Evolutionary conservation across 2,329 filamentous ascomycete genomes (phyloP), one percentile per base, ranked within the genome.

Genomic region (Basipetospora chlamydospora): DNA sequence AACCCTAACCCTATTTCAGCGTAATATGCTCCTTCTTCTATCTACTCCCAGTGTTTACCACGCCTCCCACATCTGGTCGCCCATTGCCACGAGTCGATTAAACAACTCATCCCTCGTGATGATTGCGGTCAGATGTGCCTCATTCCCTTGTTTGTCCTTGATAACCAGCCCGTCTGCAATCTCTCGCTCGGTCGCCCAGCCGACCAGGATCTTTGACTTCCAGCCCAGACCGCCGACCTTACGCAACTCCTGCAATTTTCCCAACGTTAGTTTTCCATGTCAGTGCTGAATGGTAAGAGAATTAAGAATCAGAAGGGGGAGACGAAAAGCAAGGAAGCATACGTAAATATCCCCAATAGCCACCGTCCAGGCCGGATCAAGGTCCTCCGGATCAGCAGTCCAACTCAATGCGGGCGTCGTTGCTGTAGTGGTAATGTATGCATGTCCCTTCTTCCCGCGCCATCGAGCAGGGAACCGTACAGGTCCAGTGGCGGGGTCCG

Each of bases 151-250:
- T 37, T 61, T 62, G n/a, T 74, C 73, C 18, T 61, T 60, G 43
- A 88, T 71, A 44, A 82, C 65, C 44, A 92, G 46, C 0, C 81
- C 82, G 58, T 90, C 84, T 0, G 78, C 73, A 21, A 90, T 73
- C 52, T 87, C 76, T 33, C 75, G 66, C 1, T 74, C 70, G 47
- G 84, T 67, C 1, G 80, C 77, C 81, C 84, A 85, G 0, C 83
- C 82, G 1, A 90, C 80, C 2, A 90, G 67, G 34, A 90, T 58
- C 60, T 85, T 88, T 2, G 76, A 75, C 57, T 90, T 92, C 83
- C 83, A 92, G 0, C 83, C 82, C 25, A 87, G 63, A 0, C 84
- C 84, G 4, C 84, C 83, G 2, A 87, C 61, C 57, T 92, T 92
- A 53, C 76, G 80, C 37, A 92, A 50, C 53, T 87, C 81, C 1